Conservation (phyloP, 208 protist genomes). For the Wallacemonas rigidus region DNA sequence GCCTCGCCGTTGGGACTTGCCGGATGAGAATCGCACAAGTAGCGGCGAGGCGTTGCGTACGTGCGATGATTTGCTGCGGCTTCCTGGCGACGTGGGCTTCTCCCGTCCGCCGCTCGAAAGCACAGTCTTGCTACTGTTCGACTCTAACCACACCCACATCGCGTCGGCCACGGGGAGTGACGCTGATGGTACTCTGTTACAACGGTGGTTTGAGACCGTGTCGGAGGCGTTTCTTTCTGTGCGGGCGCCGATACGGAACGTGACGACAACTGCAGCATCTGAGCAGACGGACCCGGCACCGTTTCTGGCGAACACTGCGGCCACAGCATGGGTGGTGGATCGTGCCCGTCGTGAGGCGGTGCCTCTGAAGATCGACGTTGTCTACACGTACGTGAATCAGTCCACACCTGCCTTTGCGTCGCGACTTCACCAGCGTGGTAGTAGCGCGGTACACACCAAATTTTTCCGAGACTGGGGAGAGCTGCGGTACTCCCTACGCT, state of each 20-base stretch:
- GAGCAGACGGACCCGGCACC: background rate
- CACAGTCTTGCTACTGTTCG: conserved; percentile 40
- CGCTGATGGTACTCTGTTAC: background rate
- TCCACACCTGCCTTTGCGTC: conserved; percentile 32
- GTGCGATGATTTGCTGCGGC: background rate
- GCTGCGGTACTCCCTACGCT: conserved; percentile 56
- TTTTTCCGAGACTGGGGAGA: conserved; percentile 56
- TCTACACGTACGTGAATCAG: conserved; percentile 66
- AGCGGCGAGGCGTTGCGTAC: background rate
- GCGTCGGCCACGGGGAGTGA: background rate
- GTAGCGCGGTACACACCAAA: background rate
- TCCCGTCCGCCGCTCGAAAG: conserved; percentile 22
- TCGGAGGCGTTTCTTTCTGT: conserved; percentile 37
- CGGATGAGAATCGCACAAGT: background rate
- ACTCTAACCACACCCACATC: background rate
- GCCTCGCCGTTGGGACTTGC: background rate
- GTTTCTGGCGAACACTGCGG: conserved; percentile 38
- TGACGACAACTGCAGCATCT: background rate
- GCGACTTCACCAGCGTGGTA: conserved; percentile 24
- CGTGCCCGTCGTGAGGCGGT: conserved; percentile 18
- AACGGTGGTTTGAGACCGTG: conserved; percentile 8
- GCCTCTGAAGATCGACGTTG: conserved; percentile 51
- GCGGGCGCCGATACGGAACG: background rate
- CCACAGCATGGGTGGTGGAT: conserved; percentile 49
- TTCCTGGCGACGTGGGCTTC: conserved; percentile 18